Percentiles rank a stretch among this genome's conserved stretches.
Conservation (phyloP, 305 asterid species). For the Nicotiana rustica region DNA sequence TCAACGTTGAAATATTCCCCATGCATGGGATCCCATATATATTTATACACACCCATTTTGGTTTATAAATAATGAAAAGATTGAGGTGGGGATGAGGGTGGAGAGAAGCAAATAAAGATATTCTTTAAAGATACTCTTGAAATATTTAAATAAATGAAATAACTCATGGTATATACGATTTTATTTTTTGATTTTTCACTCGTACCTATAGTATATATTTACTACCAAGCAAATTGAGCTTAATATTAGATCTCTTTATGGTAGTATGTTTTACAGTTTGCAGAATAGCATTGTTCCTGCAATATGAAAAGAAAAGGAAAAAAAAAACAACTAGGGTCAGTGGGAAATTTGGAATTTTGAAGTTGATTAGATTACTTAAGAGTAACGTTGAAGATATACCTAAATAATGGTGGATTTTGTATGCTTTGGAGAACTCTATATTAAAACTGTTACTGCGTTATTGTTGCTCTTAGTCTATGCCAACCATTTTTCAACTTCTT, state of each 20-base stretch:
- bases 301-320: neutral
- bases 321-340: neutral
- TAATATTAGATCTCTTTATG: neutral
- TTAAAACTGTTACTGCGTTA: neutral
- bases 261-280: neutral
- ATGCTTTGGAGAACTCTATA: neutral
- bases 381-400: constrained; percentile 49
- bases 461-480: constrained; percentile 3
- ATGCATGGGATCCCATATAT: constrained; percentile 66
- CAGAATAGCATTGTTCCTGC: neutral
- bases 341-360: neutral
- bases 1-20: constrained; percentile 59
- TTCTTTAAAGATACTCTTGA: no score
- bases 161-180: no score
- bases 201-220: no score
- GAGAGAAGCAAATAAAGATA: no score
- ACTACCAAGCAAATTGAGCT: no score
- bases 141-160: no score
- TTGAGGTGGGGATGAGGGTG: no score
- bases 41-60: neutral
- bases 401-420: neutral
- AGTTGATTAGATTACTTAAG: constrained; percentile 21
- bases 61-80: no score
- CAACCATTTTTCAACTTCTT: neutral
- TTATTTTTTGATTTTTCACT: no score